Evolutionary conservation across 2,329 filamentous ascomycete species (phyloP), one percentile per base, ranked within the genome.

Genomic region (Remersonia thermophila): DNA sequence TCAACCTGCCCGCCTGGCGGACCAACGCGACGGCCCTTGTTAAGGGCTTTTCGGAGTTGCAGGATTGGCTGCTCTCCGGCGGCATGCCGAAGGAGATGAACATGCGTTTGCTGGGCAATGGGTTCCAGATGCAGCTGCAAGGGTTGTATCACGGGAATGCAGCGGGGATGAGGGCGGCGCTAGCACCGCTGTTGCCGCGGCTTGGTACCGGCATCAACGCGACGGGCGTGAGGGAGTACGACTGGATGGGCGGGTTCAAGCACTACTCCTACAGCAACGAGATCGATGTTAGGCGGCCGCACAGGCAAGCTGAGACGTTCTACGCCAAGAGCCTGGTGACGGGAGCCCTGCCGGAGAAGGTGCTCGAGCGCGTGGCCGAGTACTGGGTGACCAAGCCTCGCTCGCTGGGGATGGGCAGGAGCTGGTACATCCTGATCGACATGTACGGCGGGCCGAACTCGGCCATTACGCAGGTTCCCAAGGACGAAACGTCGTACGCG

Each of bases 401-500:
- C 25, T 50, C 46, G 41, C n/a, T n/a, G n/a, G 41, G 36, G 2
- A 42, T 36, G 35, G 33, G 36, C 27, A 51, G 51, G 13, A 33
- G 43, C 34, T 59, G 55, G 55, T 59, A 49, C 41, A 44, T 58
- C 33, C 52, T 55, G 35, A 51, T 58, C 25, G 56, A 58, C 42
- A 41, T 55, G 30, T 52, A 55, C 38, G 56, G 56, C 26, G 55
- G 55, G 26, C 43, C 47, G 18, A 58, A 59, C 44, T 60, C 61
- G 1, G 58, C 54, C 41, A 49, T 64, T 26, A 47, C 57, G 1
- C 42, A 52, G 1, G 39, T 56, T 2, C 18, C 43, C 0, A 39
- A 42, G 1, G 20, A 49, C 7, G 46, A 47, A 7, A 57, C 58
- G 1, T 53, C 62, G 2, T 66, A 60, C 44, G 49, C 54, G 0